Percentiles rank a stretch among this genome's conserved stretches.
These are phyloP conservation scores for Pyricularia grisea DNA, from an alignment of 2,329 filamentous ascomycete genomes.

Conservation along the genomic window DNA sequence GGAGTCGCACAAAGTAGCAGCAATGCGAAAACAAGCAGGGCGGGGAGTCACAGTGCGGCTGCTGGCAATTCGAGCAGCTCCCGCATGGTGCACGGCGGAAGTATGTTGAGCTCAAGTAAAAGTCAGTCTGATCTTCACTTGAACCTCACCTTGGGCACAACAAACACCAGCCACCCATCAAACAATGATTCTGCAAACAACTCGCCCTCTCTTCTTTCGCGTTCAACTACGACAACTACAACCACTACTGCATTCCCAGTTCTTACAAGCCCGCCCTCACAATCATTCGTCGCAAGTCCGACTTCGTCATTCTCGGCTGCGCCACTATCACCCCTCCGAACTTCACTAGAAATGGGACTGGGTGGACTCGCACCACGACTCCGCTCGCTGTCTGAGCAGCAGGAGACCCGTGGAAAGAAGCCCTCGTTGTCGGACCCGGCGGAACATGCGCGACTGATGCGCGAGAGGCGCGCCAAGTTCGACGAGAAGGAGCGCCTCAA, in stretches of 20 bases:
- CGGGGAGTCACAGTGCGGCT: neutral
- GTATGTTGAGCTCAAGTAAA: conserved; percentile 21
- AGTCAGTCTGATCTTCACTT: conserved; percentile 36
- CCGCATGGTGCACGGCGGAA: conserved; percentile 20
- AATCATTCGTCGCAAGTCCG: conserved; percentile 10
- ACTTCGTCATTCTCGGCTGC: conserved; percentile 20
- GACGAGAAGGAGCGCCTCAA: conserved; percentile 52
- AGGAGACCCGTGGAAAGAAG: neutral
- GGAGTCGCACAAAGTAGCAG: conserved; percentile 11
- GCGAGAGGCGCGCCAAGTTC: conserved; percentile 52
- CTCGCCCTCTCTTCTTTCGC: conserved; percentile 4
- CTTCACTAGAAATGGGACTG: conserved; percentile 39
- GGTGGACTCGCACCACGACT: conserved; percentile 41
- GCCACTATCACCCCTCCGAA: conserved; percentile 43
- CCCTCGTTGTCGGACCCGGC: conserved; percentile 31
- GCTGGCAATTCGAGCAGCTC: conserved; percentile 10
- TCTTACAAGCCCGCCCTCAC: conserved; percentile 9
- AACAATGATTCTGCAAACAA: conserved; percentile 7
- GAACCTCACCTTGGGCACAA: conserved; percentile 19
- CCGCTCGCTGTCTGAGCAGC: conserved; percentile 45
- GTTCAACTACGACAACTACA: conserved; percentile 13
- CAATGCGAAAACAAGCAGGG: neutral
- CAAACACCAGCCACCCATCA: neutral
- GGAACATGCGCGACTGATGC: conserved; percentile 44
- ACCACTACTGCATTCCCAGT: neutral